Percentiles rank a stretch among this genome's conserved stretches.
phyloP scores from a whole-genome alignment of 176 grass and related monocot genomes.

The Oryza glumipatula region DNA sequence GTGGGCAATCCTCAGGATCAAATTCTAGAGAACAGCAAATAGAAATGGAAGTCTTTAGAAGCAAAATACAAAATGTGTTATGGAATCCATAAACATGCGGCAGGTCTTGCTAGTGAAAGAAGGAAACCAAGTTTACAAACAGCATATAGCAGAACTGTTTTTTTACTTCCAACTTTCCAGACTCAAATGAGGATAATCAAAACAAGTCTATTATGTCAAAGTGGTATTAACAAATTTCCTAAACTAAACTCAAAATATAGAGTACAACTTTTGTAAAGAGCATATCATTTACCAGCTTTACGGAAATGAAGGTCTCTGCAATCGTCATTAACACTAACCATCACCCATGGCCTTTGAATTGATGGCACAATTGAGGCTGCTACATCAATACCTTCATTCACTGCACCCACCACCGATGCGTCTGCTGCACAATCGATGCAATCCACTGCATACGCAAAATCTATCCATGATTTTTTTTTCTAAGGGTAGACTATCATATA shows the following conservation, averaged over 20 bases:
- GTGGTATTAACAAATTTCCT: background rate
- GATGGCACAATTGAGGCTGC: conserved; percentile 63
- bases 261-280: background rate
- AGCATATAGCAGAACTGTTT: background rate
- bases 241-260: background rate
- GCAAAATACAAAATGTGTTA: background rate
- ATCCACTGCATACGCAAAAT: conserved; percentile 65
- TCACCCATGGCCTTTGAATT: conserved; percentile 80
- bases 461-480: background rate
- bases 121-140: background rate
- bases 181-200: conserved; percentile 18
- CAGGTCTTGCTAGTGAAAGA: background rate
- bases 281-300: conserved; percentile 73
- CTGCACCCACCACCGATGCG: conserved; percentile 77
- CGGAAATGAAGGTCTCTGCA: conserved; percentile 91
- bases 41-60: conserved; percentile 22
- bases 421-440: conserved; percentile 97
- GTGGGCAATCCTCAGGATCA: conserved; percentile 81
- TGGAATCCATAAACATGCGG: background rate
- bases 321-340: conserved; percentile 95
- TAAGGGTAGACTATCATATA: background rate
- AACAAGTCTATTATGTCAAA: background rate
- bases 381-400: conserved; percentile 82
- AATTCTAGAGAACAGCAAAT: conserved; percentile 61
- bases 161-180: background rate